Evolutionary conservation across 257 asterid genomes (phyloP).

Genomic region (Solanum piurae): DNA sequence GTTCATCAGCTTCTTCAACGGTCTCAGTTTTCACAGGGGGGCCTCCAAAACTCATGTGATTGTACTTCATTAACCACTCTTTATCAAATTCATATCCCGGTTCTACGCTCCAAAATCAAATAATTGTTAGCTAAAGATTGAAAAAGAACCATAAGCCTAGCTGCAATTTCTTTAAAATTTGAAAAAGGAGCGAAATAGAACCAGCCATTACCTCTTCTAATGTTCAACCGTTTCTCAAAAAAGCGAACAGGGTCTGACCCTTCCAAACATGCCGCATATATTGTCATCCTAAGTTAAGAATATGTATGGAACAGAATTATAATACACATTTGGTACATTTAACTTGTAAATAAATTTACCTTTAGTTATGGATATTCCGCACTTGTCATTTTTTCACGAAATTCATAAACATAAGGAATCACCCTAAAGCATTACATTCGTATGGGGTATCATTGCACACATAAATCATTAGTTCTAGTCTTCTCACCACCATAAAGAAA

Average conservation of each 20-base stretch:
- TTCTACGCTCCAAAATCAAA: slow-evolving; percentile 20
- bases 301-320: not conserved
- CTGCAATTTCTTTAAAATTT: not conserved
- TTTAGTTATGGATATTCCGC: not conserved
- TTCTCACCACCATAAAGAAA: not conserved
- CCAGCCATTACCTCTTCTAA: slow-evolving; percentile 44
- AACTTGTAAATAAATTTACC: not conserved
- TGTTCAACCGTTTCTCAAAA: slow-evolving; percentile 59
- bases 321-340: not conserved
- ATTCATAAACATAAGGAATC: not conserved
- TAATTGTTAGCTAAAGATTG: not conserved
- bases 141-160: not conserved
- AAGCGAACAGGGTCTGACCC: slow-evolving; percentile 93
- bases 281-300: slow-evolving; percentile 34
- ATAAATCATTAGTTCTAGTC: not conserved
- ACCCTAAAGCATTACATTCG: not conserved
- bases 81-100: slow-evolving; percentile 52
- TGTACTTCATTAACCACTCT: slow-evolving; percentile 40
- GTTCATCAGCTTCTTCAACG: slow-evolving; percentile 60
- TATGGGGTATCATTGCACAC: not conserved
- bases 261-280: slow-evolving; percentile 82
- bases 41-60: slow-evolving; percentile 94
- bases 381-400: not conserved
- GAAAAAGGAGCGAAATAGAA: not conserved
- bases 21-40: slow-evolving; percentile 67